A percentile compares a stretch with the other conserved stretches of the same genome.
Evolutionary conservation across 2,329 filamentous ascomycete species (phyloP).

Genomic region (Colletotrichum agaves): DNA sequence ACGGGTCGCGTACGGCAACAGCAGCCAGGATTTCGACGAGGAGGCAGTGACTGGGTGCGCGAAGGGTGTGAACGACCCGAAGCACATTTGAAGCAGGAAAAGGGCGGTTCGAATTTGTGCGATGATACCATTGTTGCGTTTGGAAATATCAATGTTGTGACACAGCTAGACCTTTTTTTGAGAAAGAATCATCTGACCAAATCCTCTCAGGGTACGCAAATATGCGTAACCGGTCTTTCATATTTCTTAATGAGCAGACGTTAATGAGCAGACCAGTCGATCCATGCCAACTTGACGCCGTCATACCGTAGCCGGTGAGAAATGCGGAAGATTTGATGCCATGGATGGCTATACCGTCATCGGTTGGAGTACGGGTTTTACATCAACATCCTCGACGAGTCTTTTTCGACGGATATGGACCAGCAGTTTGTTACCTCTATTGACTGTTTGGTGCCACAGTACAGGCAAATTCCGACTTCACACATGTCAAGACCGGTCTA

Average conservation of each 20-base stretch:
- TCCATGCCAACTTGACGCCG: too few species aligned
- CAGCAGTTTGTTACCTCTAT: conserved; percentile 6
- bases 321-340: conserved; percentile 11
- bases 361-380: conserved; percentile 26
- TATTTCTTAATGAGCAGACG: too few species aligned
- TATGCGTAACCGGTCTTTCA: too few species aligned
- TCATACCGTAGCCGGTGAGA: neutral
- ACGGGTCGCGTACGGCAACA: conserved; percentile 57
- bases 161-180: neutral
- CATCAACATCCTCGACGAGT: conserved; percentile 12
- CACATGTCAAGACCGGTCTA: conserved; percentile 22
- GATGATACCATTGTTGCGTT: conserved; percentile 28
- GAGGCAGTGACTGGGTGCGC: conserved; percentile 36
- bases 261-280: too few species aligned
- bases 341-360: conserved; percentile 18
- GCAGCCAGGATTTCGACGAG: conserved; percentile 53
- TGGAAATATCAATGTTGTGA: neutral
- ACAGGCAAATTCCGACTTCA: conserved; percentile 27
- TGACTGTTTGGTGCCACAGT: conserved; percentile 31
- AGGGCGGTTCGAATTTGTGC: conserved; percentile 3
- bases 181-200: neutral
- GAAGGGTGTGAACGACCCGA: conserved; percentile 10
- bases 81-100: conserved; percentile 1
- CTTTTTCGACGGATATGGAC: conserved; percentile 15
- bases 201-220: too few species aligned